Percentiles rank a stretch among this genome's conserved stretches.
Conservation (phyloP, 225 moss, liverwort and hornwort genomes). For the Climacium dendroides region DNA sequence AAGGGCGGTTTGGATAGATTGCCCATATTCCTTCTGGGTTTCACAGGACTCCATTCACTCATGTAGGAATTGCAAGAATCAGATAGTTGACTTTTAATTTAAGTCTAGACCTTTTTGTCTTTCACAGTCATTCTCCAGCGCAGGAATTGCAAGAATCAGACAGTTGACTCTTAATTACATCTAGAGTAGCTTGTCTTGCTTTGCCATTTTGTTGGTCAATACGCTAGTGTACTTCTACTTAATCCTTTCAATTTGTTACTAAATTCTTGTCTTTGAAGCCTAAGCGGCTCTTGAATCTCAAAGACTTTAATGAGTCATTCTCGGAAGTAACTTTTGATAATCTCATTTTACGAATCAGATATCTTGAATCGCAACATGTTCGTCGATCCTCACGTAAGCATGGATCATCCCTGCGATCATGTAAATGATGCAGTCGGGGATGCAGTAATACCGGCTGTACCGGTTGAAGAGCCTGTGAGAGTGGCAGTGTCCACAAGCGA, state of each 20-base stretch:
- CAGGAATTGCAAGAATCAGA: background rate
- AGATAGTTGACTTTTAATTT: background rate
- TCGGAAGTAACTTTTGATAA: background rate
- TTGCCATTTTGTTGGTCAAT: background rate
- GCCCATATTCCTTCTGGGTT: background rate
- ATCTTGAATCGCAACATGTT: background rate
- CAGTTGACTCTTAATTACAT: background rate
- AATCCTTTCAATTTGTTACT: background rate
- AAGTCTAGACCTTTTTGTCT: background rate
- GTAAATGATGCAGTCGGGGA: background rate
- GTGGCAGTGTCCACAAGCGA: background rate
- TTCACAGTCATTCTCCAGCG: background rate
- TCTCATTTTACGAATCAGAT: background rate
- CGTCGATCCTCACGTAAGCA: too few relatives aligned
- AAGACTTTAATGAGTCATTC: background rate
- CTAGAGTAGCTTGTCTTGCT: background rate
- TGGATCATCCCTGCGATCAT: background rate
- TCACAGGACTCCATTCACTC: background rate
- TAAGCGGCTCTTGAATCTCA: background rate
- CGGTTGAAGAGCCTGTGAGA: background rate
- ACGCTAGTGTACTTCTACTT: background rate
- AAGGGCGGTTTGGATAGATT: background rate
- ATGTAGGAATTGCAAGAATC: background rate
- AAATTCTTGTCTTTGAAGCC: background rate
- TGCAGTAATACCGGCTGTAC: background rate